Percentiles rank a stretch among this genome's conserved stretches.
phyloP scores from a whole-genome alignment of 2,329 filamentous ascomycete genomes.

The Paecilomyces formosus region DNA sequence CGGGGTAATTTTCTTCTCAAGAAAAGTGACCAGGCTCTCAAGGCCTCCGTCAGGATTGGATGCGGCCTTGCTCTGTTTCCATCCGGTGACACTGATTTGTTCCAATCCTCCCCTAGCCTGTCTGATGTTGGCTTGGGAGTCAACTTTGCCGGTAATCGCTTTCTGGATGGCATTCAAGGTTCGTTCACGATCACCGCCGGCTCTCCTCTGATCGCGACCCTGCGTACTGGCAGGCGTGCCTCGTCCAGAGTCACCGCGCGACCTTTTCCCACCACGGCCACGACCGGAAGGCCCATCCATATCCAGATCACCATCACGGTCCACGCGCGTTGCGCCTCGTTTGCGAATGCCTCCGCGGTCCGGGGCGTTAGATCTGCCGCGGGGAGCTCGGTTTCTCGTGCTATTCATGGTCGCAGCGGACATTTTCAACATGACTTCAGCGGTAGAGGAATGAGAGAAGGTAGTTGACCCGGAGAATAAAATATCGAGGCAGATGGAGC shows the following conservation, averaged over 20 bases:
- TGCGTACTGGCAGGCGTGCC: conserved; percentile 12
- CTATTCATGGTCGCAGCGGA: conserved; percentile 11
- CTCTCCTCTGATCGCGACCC: conserved; percentile 15
- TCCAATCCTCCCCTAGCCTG: conserved; percentile 24
- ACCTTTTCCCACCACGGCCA: conserved; percentile 25
- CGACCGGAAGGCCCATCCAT: conserved; percentile 45
- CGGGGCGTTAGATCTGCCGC: conserved; percentile 19
- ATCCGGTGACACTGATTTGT: conserved; percentile 48
- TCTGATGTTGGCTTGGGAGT: conserved; percentile 32
- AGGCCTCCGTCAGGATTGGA: conserved; percentile 60
- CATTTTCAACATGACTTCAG: conserved; percentile 8
- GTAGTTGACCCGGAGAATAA: neutral
- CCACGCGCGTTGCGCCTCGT: conserved; percentile 39
- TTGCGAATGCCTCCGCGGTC: conserved; percentile 47
- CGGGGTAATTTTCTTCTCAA: conserved; percentile 62
- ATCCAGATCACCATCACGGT: conserved; percentile 55
- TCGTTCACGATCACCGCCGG: conserved; percentile 13
- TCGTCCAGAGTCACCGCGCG: conserved; percentile 23
- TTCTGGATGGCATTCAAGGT: conserved; percentile 29
- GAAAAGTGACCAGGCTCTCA: conserved; percentile 56
- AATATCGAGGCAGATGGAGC: neutral
- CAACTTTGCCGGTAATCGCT: conserved; percentile 23
- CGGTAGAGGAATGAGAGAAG: neutral
- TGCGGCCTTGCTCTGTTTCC: conserved; percentile 62
- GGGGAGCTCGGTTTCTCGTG: conserved; percentile 25